Evolutionary conservation across 805 yeast genomes (phyloP).

Genomic region (Priceomyces carsonii): DNA sequence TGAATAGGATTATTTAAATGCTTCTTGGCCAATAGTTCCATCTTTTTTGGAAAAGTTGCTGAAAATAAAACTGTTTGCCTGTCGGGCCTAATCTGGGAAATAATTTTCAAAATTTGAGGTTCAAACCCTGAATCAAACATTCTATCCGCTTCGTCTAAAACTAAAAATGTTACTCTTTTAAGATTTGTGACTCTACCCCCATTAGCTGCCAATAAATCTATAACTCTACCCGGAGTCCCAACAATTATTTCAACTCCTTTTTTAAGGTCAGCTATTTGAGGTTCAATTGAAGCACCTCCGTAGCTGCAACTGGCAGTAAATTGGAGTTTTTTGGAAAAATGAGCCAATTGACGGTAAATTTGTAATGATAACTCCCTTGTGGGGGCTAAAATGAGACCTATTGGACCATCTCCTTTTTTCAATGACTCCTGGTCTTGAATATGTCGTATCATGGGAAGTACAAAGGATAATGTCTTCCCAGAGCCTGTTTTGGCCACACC

Average conservation of each 20-base stretch:
- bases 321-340: slow-evolving; percentile 53
- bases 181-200: slow-evolving; percentile 73
- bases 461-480: slow-evolving; percentile 89
- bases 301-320: slow-evolving; percentile 75
- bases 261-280: slow-evolving; percentile 78
- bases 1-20: slow-evolving; percentile 67
- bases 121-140: slow-evolving; percentile 97
- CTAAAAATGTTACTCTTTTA: slow-evolving; percentile 72
- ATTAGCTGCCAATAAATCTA: slow-evolving; percentile 84
- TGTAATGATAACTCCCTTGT: slow-evolving; percentile 92
- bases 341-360: slow-evolving; percentile 64
- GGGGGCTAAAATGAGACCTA: slow-evolving; percentile 81
- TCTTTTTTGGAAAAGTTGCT: slow-evolving; percentile 85
- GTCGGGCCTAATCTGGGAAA: slow-evolving; percentile 78
- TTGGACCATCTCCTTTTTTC: slow-evolving; percentile 60
- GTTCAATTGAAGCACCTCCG: slow-evolving; percentile 84
- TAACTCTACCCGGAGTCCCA: slow-evolving; percentile 94
- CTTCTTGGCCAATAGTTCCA: slow-evolving; percentile 73
- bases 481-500: slow-evolving; percentile 97
- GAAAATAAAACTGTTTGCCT: slow-evolving; percentile 88
- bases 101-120: slow-evolving; percentile 85
- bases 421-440: slow-evolving; percentile 69
- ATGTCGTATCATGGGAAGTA: slow-evolving; percentile 83
- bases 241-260: slow-evolving; percentile 79
- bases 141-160: slow-evolving; percentile 93